Conservation (phyloP, 2,329 filamentous ascomycete species). For the Trichoderma cornu-damae region DNA sequence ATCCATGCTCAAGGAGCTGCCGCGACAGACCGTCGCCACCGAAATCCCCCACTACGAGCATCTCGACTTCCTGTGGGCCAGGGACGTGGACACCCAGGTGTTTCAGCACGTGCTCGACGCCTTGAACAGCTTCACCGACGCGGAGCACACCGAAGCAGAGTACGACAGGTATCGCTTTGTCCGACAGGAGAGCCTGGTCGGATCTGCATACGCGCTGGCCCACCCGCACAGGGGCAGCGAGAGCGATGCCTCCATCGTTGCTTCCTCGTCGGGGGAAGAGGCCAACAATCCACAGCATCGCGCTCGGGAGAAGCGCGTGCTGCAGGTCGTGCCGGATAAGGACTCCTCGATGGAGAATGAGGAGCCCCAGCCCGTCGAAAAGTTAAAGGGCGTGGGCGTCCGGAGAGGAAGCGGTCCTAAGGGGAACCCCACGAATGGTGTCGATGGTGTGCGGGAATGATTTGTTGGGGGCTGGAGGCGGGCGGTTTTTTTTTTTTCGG, state of each 20-base stretch:
- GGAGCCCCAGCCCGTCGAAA: constrained; percentile 23
- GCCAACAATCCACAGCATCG: constrained; percentile 22
- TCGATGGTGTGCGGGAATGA: constrained; percentile 16
- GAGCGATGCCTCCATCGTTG: constrained; percentile 34
- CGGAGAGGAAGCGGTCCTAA: constrained; percentile 15
- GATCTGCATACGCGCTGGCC: constrained; percentile 29
- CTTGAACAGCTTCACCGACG: constrained; percentile 63
- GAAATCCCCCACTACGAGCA: constrained; percentile 93
- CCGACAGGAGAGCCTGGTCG: constrained; percentile 47
- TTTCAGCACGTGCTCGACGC: constrained; percentile 91
- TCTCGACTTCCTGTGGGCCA: constrained; percentile 91
- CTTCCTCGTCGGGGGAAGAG: constrained; percentile 19
- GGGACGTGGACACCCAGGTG: constrained; percentile 75
- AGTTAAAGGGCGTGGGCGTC: constrained; percentile 29
- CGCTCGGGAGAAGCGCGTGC: constrained; percentile 1
- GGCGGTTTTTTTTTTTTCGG: background rate
- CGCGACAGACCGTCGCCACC: constrained; percentile 75
- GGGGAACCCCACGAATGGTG: background rate
- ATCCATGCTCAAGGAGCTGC: constrained; percentile 85
- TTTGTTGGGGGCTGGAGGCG: too few relatives aligned
- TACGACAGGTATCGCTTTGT: constrained; percentile 53
- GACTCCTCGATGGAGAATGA: background rate
- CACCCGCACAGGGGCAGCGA: constrained; percentile 31
- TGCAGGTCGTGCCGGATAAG: background rate
- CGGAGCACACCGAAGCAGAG: constrained; percentile 55